Conservation (phyloP, 148 eudicot genomes). For the Silene uniflora region DNA sequence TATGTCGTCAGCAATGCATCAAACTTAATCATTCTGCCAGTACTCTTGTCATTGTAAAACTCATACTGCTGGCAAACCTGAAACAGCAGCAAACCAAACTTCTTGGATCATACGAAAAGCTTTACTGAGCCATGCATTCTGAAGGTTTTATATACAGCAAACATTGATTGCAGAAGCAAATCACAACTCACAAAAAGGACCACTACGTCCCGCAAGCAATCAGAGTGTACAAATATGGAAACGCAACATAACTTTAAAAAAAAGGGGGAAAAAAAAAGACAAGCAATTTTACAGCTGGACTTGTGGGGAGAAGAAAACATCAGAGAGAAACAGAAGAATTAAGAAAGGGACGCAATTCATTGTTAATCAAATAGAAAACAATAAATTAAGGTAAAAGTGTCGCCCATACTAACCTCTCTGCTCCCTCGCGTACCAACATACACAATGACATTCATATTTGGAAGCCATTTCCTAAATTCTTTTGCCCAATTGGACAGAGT, state of each 20-base stretch:
- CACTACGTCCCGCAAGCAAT: background rate
- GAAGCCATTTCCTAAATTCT: slow-evolving; percentile 98
- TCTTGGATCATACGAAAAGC: background rate
- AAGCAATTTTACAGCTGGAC: background rate
- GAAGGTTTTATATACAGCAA: background rate
- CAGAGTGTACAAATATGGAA: background rate
- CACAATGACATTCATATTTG: slow-evolving; percentile 77
- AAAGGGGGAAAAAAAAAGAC: background rate
- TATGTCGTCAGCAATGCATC: slow-evolving; percentile 89
- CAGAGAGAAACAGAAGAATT: background rate
- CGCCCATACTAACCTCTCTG: slow-evolving; percentile 64
- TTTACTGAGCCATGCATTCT: background rate
- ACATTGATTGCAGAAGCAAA: background rate
- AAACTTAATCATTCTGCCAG: slow-evolving; percentile 65
- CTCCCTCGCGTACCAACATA: slow-evolving; percentile 99
- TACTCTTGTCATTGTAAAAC: slow-evolving; percentile 69
- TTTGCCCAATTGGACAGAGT: slow-evolving; percentile 99
- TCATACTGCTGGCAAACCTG: slow-evolving; percentile 99
- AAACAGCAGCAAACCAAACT: slow-evolving; percentile 15
- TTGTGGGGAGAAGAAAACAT: background rate
- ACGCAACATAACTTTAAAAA: background rate
- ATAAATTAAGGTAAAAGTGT: background rate
- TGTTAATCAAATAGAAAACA: background rate
- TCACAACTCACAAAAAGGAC: no score
- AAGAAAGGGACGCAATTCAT: background rate